phyloP scores from a whole-genome alignment of 768 basidiomycete species.

The Sporobolomyces pararoseus region DNA sequence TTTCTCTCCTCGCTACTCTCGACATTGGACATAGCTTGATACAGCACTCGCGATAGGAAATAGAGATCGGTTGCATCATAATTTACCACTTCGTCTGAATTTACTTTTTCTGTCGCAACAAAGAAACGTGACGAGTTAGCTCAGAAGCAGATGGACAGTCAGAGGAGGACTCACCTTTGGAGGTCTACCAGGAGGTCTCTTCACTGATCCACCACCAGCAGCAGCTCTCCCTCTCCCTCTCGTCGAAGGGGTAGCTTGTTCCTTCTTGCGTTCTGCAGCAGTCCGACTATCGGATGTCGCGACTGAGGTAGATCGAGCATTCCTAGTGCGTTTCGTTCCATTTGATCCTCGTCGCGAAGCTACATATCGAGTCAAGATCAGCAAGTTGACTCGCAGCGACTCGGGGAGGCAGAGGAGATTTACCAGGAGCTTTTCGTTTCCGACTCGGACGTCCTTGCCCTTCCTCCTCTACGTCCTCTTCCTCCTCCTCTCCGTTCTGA shows the following conservation, averaged over 20 bases:
- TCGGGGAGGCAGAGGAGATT: too few species aligned
- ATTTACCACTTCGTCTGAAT: not conserved
- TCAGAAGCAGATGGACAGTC: not conserved
- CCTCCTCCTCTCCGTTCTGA: conserved; percentile 7
- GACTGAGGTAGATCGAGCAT: conserved; percentile 5
- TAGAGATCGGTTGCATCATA: not conserved
- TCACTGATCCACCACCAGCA: not conserved
- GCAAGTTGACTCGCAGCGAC: too few species aligned
- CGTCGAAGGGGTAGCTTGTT: conserved; percentile 4
- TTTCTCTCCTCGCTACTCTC: too few species aligned
- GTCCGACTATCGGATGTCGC: conserved; percentile 11
- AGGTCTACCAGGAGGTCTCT: not conserved
- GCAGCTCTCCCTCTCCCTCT: not conserved
- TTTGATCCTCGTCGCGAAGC: too few species aligned
- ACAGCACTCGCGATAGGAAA: too few species aligned
- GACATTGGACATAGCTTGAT: too few species aligned
- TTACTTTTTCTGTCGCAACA: not conserved
- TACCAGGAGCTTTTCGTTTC: conserved; percentile 9
- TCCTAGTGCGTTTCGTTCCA: conserved; percentile 8
- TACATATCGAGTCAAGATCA: too few species aligned
- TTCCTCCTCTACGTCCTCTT: conserved; percentile 8
- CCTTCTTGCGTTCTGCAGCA: conserved; percentile 10
- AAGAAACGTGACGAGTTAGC: too few species aligned
- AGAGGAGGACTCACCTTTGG: conserved; percentile 3
- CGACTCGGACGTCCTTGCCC: not conserved